Base-by-base conservation (phyloP, 2,329 filamentous ascomycete genomes). In the Talaromyces piceae region DNA sequence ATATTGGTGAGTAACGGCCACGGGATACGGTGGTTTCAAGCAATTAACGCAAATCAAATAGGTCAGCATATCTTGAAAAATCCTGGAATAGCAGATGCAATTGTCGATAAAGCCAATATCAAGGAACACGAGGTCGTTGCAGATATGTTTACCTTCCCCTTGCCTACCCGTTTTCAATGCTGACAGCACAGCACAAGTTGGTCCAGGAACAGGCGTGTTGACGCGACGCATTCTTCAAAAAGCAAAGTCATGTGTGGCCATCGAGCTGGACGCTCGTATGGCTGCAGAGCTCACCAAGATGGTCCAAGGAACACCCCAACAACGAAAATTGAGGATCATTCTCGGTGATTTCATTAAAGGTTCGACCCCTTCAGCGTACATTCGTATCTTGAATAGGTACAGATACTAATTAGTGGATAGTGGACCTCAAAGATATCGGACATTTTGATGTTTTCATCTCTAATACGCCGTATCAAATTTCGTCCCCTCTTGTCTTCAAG, bases 201-300 rank as follows among this genome's bases (percentile, higher is more conserved):
- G 91, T 58, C 89, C 91, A 5, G 90, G 90, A 63, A 91, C 88
- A 1, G 89, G 90, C 57, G 94, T 93, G 67, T 69, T 97, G 60
- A 97, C 91, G 0, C 86, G 93, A 23, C 81, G 88, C 53, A 96
- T 97, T 54, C 75, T 97, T 23, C 88, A 93, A 62, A 86, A 88
- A 57, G 89, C 88, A 20, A 91, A 90, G 69, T 88, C 87, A 54
- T 80, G 83, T 50, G 87, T 91, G 47, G 87, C 88, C 3, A 88
- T 96, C 47, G 93, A 98, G 74, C 79, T 96, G 67, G 93, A 98
- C 72, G 91, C 93, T 18, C 80, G 93, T 64, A 97, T 97, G 93
- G 90, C 89, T 11, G 91, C 91, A 53, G 93, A 97, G 73, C 80
- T 96, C 56, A 93, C 88, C 43, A 91, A 94, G 72, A 86, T 91